Base-by-base conservation (phyloP, 306 rosid genomes). In the Casuarina equisetifolia region DNA sequence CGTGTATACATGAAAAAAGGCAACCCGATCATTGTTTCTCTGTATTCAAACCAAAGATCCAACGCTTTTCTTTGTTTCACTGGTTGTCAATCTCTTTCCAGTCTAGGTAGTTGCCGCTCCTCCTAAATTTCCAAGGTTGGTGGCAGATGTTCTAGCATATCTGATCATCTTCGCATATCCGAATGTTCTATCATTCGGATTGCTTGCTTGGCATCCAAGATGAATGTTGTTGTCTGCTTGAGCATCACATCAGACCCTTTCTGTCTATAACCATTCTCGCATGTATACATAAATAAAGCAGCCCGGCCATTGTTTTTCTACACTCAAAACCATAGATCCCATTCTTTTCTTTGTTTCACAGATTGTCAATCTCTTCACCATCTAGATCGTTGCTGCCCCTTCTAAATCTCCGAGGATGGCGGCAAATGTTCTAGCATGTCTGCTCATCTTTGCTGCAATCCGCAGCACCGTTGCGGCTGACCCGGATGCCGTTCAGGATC, bases 401-500 rank as follows among this genome's bases (percentile, higher is more conserved):
- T 52, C 17, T 74, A 80, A 68, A n/a, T 16, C 15, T 69, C 54
- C 54, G 77, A 76, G 36, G 78, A 87, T 84, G 88, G 78, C 45
- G 3, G 50, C 88, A 6, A 43, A 82, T 32, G 50, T 71, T 57
- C 75, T 72, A 20, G 45, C 78, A 61, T 20, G 77, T 46, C 51
- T 85, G 48, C 43, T 57, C 75, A 69, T 85, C 80, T 76, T 83
- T 44, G 52, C 40, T 79, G 78, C 79, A 71, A 50, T 85, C 51
- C 73, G 81, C 53, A 73, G 62, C 32, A 49, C 77, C 42, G 49
- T 76, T 1, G 79, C 89, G 70, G 76, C 89, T 64, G 91, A 88
- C 75, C 89, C 91, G 54, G 89, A 85, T 57, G 8, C 81, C 45
- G 87, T 88, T 39, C 91, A 88, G 75, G 91, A 88, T 77, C 83